phyloP scores from a whole-genome alignment of 2,329 filamentous ascomycete species.

The Thelonectria discophora region DNA sequence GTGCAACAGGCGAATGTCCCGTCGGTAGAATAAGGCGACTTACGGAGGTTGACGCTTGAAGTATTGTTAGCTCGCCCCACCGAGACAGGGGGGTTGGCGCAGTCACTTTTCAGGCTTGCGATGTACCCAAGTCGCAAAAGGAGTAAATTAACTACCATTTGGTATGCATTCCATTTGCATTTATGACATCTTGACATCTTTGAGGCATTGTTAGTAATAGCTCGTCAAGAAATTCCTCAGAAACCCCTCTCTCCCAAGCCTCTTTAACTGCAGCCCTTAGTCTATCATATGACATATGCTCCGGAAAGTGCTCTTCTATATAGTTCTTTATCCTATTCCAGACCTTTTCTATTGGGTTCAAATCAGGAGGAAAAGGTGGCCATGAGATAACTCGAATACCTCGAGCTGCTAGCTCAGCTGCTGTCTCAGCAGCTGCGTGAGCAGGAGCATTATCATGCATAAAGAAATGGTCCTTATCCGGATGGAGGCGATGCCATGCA shows the following conservation, averaged over 20 bases:
- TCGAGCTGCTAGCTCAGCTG: not conserved
- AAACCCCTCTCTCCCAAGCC: not conserved
- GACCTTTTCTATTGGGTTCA: slow-evolving; percentile 2
- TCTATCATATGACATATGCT: slow-evolving; percentile 5
- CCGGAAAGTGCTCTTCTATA: slow-evolving; percentile 6
- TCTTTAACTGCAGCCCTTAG: slow-evolving; percentile 4
- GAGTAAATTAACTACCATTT: not conserved
- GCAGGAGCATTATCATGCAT: slow-evolving; percentile 4
- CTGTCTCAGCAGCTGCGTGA: not conserved
- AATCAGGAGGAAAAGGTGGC: not conserved
- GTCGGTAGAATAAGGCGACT: not conserved
- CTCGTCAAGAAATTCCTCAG: not conserved
- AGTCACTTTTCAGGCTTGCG: not conserved
- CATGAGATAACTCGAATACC: not conserved
- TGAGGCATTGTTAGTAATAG: not conserved
- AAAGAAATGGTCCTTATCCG: not conserved
- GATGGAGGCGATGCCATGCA: not conserved
- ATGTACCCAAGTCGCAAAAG: not conserved
- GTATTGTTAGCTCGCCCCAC: not conserved
- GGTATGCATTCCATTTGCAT: slow-evolving; percentile 2
- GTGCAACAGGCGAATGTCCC: too few relatives aligned
- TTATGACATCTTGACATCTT: slow-evolving; percentile 3
- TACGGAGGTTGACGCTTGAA: not conserved
- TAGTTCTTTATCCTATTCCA: slow-evolving; percentile 6
- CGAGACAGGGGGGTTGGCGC: not conserved